A percentile compares a stretch with the other conserved stretches of the same genome.
These are phyloP conservation scores for Debaryomyces nepalensis DNA, from an alignment of 1,139 yeast genomes.

Conservation along the genomic window DNA sequence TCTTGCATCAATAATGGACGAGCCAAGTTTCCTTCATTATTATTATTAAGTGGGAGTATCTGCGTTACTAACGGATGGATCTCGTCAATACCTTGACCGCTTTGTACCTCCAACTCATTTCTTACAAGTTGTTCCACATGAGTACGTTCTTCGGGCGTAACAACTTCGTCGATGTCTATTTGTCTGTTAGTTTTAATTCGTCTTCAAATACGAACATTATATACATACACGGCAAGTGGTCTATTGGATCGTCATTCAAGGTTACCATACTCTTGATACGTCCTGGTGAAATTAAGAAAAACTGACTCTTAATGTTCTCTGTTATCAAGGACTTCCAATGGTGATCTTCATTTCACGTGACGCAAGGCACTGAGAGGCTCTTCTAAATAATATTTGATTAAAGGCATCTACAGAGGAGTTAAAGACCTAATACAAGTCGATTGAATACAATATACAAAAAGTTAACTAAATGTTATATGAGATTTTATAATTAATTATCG, in stretches of 20 bases:
- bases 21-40: slow-evolving; percentile 13
- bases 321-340: not conserved
- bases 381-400: not conserved
- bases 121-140: slow-evolving; percentile 40
- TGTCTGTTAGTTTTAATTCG: slow-evolving; percentile 20
- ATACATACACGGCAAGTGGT: slow-evolving; percentile 37
- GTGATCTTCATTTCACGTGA: not conserved
- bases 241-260: slow-evolving; percentile 34
- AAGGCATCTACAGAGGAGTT: not conserved
- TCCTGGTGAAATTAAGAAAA: not conserved
- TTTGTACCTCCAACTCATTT: slow-evolving; percentile 28
- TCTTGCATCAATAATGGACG: slow-evolving; percentile 28
- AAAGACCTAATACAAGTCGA: slow-evolving; percentile 14
- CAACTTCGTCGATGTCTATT: slow-evolving; percentile 32
- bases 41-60: slow-evolving; percentile 28
- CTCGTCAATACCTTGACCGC: slow-evolving; percentile 4
- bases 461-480: slow-evolving; percentile 13
- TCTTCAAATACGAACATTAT: not conserved
- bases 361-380: not conserved
- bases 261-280: slow-evolving; percentile 28
- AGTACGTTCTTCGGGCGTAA: slow-evolving; percentile 38
- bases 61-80: slow-evolving; percentile 38
- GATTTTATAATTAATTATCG: slow-evolving; percentile 6
- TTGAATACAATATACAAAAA: slow-evolving; percentile 15
- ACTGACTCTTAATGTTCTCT: too few relatives aligned